Evolutionary conservation across 1,284 basidiomycete species (phyloP), one percentile per base, ranked within the genome.

Genomic region (Sporisorium graminicola): DNA sequence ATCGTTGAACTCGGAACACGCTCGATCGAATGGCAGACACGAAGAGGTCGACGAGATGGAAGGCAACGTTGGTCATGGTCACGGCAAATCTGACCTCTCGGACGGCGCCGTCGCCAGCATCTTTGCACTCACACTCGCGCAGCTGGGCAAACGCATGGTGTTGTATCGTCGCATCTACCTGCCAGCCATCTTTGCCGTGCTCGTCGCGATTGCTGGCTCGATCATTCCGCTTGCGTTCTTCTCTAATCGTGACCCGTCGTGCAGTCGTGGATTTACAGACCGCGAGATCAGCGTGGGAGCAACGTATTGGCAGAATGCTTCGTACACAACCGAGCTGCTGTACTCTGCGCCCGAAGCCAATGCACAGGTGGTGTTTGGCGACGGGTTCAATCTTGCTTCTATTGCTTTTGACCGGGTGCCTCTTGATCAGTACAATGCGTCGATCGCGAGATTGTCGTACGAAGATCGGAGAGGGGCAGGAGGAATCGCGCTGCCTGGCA

Each of bases 131-230:
- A 90, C 91, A 0, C 82, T 89, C 53, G 92, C 91, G 0, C 91
- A 93, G 71, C 90, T 92, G 85, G 86, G 90, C 72, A 94, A 94
- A 83, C 90, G 92, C 0, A 75, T 87, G n/a, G 86, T 93, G 27
- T 88, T 93, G 56, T 86, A 89, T 1, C 89, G 90, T 5, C 88
- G 91, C 42, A 90, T 90, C 73, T 93, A 91, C 91, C 84, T 93
- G 12, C 88, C 90, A 0, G 90, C 91, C 0, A 62, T 90, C 3
- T 87, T 93, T 8, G 88, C 90, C 0, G 86, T 92, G 13, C 72
- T 90, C 13, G 86, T 92, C 33, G 91, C 90, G 2, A 87, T 92
- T 35, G 88, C 89, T 14, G 92, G 90, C 5, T 87, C 90, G 0
- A 89, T 90, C 44, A 88, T 92, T 40, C 91, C 92, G 0, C 85